A percentile compares a stretch with the other conserved stretches of the same genome.
These are phyloP conservation scores for Aureobasidium sp. DNA, from an alignment of 2,329 filamentous ascomycete species.

Conservation along the genomic window DNA sequence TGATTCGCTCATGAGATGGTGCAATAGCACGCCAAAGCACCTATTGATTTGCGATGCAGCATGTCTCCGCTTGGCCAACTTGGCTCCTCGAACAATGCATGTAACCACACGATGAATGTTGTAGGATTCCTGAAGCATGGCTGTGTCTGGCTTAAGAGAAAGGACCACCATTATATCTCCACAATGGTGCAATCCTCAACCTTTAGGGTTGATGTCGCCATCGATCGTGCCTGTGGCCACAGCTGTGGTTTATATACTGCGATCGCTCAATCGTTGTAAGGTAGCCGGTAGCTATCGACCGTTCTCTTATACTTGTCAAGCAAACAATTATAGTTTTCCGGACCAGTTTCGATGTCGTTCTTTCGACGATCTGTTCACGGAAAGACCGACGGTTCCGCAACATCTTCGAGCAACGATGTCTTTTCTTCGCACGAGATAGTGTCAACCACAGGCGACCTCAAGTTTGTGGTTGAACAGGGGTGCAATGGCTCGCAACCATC, in stretches of 20 bases:
- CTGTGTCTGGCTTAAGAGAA: background rate
- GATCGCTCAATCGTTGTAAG: background rate
- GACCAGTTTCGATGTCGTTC: background rate
- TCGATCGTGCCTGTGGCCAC: background rate
- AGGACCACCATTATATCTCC: background rate
- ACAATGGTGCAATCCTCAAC: constrained; percentile 3
- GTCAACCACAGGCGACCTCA: constrained; percentile 31
- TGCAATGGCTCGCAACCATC: constrained; percentile 43
- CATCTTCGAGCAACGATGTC: background rate
- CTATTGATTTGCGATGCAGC: background rate
- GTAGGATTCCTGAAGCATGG: background rate
- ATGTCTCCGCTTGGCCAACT: background rate
- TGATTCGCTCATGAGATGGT: background rate
- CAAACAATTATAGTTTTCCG: background rate
- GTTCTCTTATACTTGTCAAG: background rate
- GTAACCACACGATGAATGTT: background rate
- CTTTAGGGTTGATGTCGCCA: background rate
- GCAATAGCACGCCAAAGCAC: background rate
- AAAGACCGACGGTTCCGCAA: background rate
- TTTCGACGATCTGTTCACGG: background rate
- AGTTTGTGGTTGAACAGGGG: constrained; percentile 35
- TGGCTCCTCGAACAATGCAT: background rate
- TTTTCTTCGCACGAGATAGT: constrained; percentile 1
- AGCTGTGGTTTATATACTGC: background rate
- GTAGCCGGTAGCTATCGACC: background rate